Evolutionary conservation across 2,329 filamentous ascomycete species (phyloP).

Genomic region (Penicillium janthinellum): DNA sequence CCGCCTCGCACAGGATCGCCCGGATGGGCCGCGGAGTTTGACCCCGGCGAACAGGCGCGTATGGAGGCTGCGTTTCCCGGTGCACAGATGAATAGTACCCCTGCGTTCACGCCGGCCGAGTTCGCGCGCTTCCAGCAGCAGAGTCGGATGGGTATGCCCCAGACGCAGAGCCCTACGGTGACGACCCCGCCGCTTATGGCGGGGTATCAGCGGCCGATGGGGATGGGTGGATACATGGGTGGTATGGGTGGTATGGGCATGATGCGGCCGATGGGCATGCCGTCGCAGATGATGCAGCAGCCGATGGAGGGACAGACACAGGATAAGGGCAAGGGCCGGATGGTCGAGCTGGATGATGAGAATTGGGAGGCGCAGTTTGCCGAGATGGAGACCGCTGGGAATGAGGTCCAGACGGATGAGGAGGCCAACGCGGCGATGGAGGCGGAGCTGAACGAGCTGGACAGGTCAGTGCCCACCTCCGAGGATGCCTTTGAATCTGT

Average conservation of each 20-base stretch:
- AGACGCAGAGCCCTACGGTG: slow-evolving; percentile 60
- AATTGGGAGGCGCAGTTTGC: slow-evolving; percentile 98
- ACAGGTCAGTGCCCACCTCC: slow-evolving; percentile 69
- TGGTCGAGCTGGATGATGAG: slow-evolving; percentile 89
- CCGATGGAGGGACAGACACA: slow-evolving; percentile 51
- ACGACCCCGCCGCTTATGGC: slow-evolving; percentile 64
- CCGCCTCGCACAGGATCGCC: slow-evolving; percentile 57
- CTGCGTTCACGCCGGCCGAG: slow-evolving; percentile 76
- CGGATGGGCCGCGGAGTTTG: slow-evolving; percentile 66
- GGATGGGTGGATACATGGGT: slow-evolving; percentile 48
- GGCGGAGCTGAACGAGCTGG: slow-evolving; percentile 83
- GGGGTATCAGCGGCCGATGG: slow-evolving; percentile 49
- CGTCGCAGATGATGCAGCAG: slow-evolving; percentile 52
- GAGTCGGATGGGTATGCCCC: slow-evolving; percentile 60
- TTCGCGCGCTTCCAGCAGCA: slow-evolving; percentile 84
- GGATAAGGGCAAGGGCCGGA: slow-evolving; percentile 78
- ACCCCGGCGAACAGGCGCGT: slow-evolving; percentile 62
- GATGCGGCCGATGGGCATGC: slow-evolving; percentile 49
- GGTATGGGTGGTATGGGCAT: slow-evolving; percentile 53
- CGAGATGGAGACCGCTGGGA: slow-evolving; percentile 68
- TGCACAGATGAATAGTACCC: slow-evolving; percentile 48
- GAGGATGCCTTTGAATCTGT: slow-evolving; percentile 87
- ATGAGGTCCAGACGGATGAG: slow-evolving; percentile 55
- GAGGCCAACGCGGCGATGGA: slow-evolving; percentile 76
- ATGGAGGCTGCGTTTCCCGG: slow-evolving; percentile 73